Base-by-base conservation (phyloP, 2,329 filamentous ascomycete species). In the Sarocladium strictum region DNA sequence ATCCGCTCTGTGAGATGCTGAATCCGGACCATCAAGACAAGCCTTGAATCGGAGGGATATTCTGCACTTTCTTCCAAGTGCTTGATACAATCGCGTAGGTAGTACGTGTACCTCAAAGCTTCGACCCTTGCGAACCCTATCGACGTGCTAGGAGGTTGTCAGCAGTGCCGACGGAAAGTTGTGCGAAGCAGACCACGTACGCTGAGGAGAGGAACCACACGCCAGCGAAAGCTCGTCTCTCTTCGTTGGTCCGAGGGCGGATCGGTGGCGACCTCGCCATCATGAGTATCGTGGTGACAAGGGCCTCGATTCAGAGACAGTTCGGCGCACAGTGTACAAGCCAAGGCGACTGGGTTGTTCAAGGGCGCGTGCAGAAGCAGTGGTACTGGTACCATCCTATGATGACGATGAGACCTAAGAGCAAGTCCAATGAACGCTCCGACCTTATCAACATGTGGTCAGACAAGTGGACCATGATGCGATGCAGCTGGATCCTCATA, bases 181-280 rank as follows among this genome's bases (percentile, higher is more conserved):
- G 12, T 38, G 35, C n/a, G 35, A 17, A 1, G 3, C 0, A 1
- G 21, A 2, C 4, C 12, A 66, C 76, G 61, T 66, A 82, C 79
- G 73, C 71, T 10, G 77, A 80, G 14, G 70, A 75, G 27, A 83
- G 57, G 56, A 80, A 82, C 74, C 79, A 83, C 1, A 77, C 74
- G 0, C 77, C 80, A 1, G 80, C 66, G 0, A 81, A 67, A 0
- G 74, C 70, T n/a, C 80, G 70, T 10, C 74, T 69, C 57, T 83
- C 79, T 37, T 82, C 79, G 7, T 77, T 72, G 0, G 74, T 77
- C 3, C 77, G 47, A 33, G 47, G 27, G 7, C 47, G 26, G 3
- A 51, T 33, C 35, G 47, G 27, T 21, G 26, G 67, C 0, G 73
- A 72, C 21, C 72, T 65, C 2, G 73, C 65, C 2, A 76, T 67